These are phyloP conservation scores for Avicennia marina DNA, from an alignment of 257 asterid species.

Conservation along the genomic window DNA sequence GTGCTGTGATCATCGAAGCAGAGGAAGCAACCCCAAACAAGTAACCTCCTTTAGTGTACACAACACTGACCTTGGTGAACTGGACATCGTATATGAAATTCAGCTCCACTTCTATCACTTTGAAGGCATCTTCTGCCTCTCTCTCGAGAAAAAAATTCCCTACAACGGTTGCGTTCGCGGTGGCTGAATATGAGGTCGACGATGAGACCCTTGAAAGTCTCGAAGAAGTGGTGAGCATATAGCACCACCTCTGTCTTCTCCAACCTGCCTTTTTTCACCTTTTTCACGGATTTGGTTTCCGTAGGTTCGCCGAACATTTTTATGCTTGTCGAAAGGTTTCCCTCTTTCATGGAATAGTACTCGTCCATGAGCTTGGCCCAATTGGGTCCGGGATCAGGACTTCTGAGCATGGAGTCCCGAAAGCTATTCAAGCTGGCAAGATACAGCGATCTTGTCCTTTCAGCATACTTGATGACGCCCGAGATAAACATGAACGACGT, in stretches of 20 bases:
- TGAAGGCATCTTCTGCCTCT: constrained; percentile 35
- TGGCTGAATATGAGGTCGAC: constrained; percentile 50
- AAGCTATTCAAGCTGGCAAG: constrained; percentile 34
- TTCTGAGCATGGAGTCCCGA: constrained; percentile 35
- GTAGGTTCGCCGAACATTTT: constrained; percentile 24
- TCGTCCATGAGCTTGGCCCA: constrained; percentile 50
- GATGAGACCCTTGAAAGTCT: constrained; percentile 48
- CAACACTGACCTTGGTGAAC: constrained; percentile 37
- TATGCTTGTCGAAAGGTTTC: constrained; percentile 31
- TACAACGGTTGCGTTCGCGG: constrained; percentile 32
- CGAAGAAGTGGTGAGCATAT: constrained; percentile 31
- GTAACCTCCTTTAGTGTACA: constrained; percentile 21
- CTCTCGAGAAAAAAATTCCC: constrained; percentile 31
- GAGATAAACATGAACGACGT: constrained; percentile 30
- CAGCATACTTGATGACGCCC: constrained; percentile 42
- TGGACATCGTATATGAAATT: constrained; percentile 50
- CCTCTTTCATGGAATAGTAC: constrained; percentile 30
- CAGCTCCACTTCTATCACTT: constrained; percentile 44
- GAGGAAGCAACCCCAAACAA: constrained; percentile 15
- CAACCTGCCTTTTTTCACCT: constrained; percentile 21
- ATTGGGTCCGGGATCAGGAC: constrained; percentile 48
- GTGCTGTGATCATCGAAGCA: constrained; percentile 22
- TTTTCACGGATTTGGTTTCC: constrained; percentile 3
- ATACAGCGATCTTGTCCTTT: constrained; percentile 35
- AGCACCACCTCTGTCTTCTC: constrained; percentile 19